Evolutionary conservation across 2,329 filamentous ascomycete genomes (phyloP).

Genomic region (Alternaria atra): DNA sequence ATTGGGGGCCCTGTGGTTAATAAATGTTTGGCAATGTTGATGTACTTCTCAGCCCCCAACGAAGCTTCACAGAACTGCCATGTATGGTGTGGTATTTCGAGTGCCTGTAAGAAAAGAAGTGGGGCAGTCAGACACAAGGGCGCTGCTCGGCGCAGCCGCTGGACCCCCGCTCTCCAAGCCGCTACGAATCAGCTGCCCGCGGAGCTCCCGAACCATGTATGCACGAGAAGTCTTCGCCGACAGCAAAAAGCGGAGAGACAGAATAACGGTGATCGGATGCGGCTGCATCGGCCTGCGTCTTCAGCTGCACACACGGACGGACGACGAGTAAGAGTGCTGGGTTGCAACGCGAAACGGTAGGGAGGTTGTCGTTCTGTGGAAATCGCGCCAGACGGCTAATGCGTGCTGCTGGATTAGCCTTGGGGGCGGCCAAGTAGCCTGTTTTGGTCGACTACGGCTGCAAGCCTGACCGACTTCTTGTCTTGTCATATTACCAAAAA

Average conservation of each 20-base stretch:
- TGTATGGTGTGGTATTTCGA: constrained; percentile 42
- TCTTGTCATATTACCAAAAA: constrained; percentile 8
- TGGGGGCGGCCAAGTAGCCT: constrained; percentile 33
- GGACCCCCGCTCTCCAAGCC: constrained; percentile 33
- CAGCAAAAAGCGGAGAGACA: constrained; percentile 38
- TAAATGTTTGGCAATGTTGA: constrained; percentile 31
- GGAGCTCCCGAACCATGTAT: constrained; percentile 24
- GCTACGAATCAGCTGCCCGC: constrained; percentile 36
- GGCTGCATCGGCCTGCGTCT: constrained; percentile 30
- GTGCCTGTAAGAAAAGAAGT: constrained; percentile 44
- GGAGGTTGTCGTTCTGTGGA: constrained; percentile 26
- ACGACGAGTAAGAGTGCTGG: constrained; percentile 22
- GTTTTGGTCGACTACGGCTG: constrained; percentile 22
- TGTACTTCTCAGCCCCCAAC: constrained; percentile 43
- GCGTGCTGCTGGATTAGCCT: constrained; percentile 26
- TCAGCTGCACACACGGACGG: constrained; percentile 22
- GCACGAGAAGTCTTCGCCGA: constrained; percentile 4
- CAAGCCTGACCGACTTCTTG: constrained; percentile 46
- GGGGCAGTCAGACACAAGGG: constrained; percentile 45
- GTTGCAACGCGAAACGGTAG: constrained; percentile 14
- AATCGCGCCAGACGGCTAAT: constrained; percentile 23
- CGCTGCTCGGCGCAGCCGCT: constrained; percentile 43
- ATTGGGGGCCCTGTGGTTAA: constrained; percentile 40
- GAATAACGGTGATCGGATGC: constrained; percentile 22
- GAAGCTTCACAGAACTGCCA: constrained; percentile 34